Conservation (phyloP, 257 asterid species). For the Solanum sparsipilum region DNA sequence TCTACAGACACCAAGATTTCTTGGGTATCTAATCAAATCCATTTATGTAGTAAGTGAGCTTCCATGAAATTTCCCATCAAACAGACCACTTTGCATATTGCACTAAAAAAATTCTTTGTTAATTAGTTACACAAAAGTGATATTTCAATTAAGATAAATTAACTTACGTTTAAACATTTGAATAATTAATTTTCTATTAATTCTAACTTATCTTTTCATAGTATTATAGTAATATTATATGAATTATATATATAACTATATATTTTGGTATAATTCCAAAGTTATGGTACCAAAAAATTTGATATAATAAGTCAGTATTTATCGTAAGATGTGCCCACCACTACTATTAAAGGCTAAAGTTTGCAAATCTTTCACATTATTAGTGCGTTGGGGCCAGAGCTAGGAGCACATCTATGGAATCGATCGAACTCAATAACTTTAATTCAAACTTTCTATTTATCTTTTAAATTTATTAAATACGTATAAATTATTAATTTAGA, state of each 20-base stretch:
- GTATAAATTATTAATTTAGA: no score
- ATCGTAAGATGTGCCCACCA: not conserved
- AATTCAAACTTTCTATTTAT: no score
- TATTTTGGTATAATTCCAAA: not conserved
- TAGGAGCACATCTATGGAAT: not conserved
- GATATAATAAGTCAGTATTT: no score
- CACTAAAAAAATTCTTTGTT: not conserved
- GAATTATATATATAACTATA: not conserved
- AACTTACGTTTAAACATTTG: not conserved
- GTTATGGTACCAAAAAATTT: not conserved
- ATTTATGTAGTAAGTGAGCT: not conserved
- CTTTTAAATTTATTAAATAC: no score
- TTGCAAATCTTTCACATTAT: not conserved
- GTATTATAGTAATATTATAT: not conserved
- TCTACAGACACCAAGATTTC: not conserved
- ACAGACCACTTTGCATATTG: not conserved
- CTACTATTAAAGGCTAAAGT: no score
- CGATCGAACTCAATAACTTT: not conserved
- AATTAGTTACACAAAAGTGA: not conserved
- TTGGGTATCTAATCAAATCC: conserved; percentile 12
- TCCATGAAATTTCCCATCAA: not conserved
- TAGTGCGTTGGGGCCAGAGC: not conserved
- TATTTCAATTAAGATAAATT: not conserved
- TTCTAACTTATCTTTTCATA: no score
- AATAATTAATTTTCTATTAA: not conserved